These are phyloP conservation scores for Coemansia sp. DNA, from an alignment of 192 early-diverging fungal genomes.

Conservation along the genomic window DNA sequence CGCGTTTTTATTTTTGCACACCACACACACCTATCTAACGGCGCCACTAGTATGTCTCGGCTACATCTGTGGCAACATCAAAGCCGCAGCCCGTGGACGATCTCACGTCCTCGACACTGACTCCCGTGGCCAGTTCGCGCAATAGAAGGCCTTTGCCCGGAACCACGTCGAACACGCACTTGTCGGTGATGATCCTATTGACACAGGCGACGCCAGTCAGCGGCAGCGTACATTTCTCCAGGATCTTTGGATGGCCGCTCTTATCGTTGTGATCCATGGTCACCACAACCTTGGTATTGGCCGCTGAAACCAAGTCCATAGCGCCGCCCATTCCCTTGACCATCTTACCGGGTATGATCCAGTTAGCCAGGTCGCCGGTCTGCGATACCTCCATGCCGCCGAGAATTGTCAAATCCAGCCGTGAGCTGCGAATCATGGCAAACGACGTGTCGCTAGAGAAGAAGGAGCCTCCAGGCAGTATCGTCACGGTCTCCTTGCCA, in stretches of 20 bases:
- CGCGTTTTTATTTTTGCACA: neutral
- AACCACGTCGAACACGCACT: slow-evolving; percentile 70
- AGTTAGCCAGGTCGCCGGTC: slow-evolving; percentile 76
- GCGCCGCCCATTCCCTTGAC: slow-evolving; percentile 85
- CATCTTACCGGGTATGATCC: slow-evolving; percentile 85
- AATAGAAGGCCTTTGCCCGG: slow-evolving; percentile 57
- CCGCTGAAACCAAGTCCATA: slow-evolving; percentile 74
- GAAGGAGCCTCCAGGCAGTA: slow-evolving; percentile 66
- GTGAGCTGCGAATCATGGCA: slow-evolving; percentile 75
- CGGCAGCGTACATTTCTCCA: slow-evolving; percentile 67
- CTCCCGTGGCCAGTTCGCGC: slow-evolving; percentile 62
- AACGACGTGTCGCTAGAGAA: slow-evolving; percentile 77
- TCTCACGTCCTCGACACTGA: slow-evolving; percentile 62
- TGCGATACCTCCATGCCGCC: slow-evolving; percentile 77
- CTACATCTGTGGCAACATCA: slow-evolving; percentile 53
- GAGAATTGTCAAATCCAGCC: slow-evolving; percentile 72
- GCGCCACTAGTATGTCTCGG: slow-evolving; percentile 35
- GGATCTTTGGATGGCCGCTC: slow-evolving; percentile 71
- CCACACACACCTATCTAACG: neutral
- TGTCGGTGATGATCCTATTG: slow-evolving; percentile 65
- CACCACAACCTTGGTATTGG: slow-evolving; percentile 69
- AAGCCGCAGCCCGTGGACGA: slow-evolving; percentile 61
- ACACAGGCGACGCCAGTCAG: slow-evolving; percentile 69
- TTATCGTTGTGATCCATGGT: slow-evolving; percentile 65
- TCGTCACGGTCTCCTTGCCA: slow-evolving; percentile 76